phyloP scores from a whole-genome alignment of 1,284 basidiomycete species.

The Cystobasidiaceae sp. region DNA sequence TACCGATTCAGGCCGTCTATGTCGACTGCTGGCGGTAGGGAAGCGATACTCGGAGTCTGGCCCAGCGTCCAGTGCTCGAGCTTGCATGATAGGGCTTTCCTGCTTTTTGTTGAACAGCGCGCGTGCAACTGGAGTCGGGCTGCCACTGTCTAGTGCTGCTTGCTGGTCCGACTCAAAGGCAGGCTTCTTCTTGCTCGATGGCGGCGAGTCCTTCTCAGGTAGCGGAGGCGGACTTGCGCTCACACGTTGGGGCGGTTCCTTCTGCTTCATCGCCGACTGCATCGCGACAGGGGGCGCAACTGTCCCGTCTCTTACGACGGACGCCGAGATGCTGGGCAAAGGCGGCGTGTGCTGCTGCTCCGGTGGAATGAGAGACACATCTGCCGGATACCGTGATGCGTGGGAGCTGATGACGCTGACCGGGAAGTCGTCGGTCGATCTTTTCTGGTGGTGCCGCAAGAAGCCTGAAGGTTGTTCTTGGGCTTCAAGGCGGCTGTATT shows the following conservation, averaged over 20 bases:
- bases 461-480: not conserved
- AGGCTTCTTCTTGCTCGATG: not conserved
- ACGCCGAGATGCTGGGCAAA: too few species aligned
- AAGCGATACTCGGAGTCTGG: constrained; percentile 24
- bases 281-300: not conserved
- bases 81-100: not conserved
- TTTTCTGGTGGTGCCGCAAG: constrained; percentile 8
- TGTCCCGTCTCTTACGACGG: too few species aligned
- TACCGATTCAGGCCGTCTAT: constrained; percentile 6
- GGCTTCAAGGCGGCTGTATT: not conserved
- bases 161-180: not conserved
- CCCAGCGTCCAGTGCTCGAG: not conserved
- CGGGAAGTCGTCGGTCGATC: constrained; percentile 16
- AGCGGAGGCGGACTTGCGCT: not conserved
- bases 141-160: not conserved
- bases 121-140: not conserved
- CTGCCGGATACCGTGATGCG: constrained; percentile 6
- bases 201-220: not conserved
- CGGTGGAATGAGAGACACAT: not conserved
- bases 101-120: not conserved
- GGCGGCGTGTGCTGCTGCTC: not conserved
- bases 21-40: constrained; percentile 1
- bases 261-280: not conserved
- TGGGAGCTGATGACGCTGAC: constrained; percentile 16
- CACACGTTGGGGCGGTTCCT: not conserved